phyloP scores from a whole-genome alignment of 179 eudicot species.

The Sideroxylon spinosum region DNA sequence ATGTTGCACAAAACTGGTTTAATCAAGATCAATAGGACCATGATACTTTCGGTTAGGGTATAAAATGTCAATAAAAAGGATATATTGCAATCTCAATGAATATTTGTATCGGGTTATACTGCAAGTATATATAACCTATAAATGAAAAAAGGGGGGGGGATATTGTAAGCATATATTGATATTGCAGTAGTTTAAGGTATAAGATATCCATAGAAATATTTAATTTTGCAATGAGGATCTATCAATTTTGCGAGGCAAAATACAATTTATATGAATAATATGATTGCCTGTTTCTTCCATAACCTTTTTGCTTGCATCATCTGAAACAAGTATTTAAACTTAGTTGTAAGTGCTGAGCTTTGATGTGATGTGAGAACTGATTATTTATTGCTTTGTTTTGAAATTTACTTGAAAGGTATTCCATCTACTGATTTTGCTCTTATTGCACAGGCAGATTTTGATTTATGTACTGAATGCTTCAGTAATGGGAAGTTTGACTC shows the following conservation, averaged over 20 bases:
- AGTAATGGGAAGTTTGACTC: conserved; percentile 86
- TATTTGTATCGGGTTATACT: too few relatives aligned
- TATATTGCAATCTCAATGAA: too few relatives aligned
- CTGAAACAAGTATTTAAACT: neutral
- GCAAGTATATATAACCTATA: too few relatives aligned
- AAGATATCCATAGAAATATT: too few relatives aligned
- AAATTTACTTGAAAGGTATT: conserved; percentile 1
- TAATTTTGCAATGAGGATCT: too few relatives aligned
- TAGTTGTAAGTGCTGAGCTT: neutral
- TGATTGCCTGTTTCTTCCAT: neutral
- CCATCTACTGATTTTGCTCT: conserved; percentile 26
- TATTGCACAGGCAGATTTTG: conserved; percentile 88
- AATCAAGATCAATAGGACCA: too few relatives aligned
- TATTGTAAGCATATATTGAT: too few relatives aligned
- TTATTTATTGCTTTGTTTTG: neutral
- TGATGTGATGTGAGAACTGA: neutral
- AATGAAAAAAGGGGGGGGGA: too few relatives aligned
- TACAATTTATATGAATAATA: neutral
- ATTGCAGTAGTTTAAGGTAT: too few relatives aligned
- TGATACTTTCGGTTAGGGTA: too few relatives aligned
- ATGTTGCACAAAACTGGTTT: too few relatives aligned
- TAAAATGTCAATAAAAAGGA: too few relatives aligned
- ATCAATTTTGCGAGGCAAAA: neutral
- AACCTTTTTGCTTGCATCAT: neutral
- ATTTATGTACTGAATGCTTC: conserved; percentile 91